A percentile compares a stretch with the other conserved stretches of the same genome.
These are phyloP conservation scores for Tillandsia fasciculata DNA, from an alignment of 176 grass and related monocot species.

Conservation along the genomic window DNA sequence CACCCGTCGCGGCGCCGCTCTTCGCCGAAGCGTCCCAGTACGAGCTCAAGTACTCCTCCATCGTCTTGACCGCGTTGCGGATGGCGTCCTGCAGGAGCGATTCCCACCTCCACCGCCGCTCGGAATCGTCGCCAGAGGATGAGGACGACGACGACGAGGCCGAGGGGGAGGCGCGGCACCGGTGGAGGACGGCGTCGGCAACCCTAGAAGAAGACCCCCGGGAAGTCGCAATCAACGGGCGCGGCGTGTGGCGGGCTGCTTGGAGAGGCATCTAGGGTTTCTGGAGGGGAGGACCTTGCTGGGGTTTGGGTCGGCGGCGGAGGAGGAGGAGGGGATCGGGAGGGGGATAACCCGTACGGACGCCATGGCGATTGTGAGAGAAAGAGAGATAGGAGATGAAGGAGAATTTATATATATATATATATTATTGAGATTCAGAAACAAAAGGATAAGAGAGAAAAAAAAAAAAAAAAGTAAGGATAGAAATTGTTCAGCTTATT, in stretches of 20 bases:
- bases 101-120: constrained; percentile 48
- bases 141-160: no score
- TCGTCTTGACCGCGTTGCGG: constrained; percentile 44
- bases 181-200: background rate
- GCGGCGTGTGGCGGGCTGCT: background rate
- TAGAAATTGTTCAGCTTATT: no score
- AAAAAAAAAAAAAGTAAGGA: no score
- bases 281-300: background rate
- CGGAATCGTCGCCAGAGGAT: constrained; percentile 16
- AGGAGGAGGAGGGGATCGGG: background rate
- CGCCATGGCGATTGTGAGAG: background rate
- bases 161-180: background rate
- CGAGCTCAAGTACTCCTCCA: constrained; percentile 48
- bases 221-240: background rate
- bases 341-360: background rate
- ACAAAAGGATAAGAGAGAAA: no score
- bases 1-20: background rate
- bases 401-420: no score
- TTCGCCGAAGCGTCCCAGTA: constrained; percentile 26
- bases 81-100: constrained; percentile 52
- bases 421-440: no score
- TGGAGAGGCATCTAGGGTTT: background rate
- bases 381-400: background rate
- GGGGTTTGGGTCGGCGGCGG: background rate
- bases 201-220: background rate